These are phyloP conservation scores for Saccharum officinarum DNA, from an alignment of 176 grass and related monocot species.

Conservation along the genomic window DNA sequence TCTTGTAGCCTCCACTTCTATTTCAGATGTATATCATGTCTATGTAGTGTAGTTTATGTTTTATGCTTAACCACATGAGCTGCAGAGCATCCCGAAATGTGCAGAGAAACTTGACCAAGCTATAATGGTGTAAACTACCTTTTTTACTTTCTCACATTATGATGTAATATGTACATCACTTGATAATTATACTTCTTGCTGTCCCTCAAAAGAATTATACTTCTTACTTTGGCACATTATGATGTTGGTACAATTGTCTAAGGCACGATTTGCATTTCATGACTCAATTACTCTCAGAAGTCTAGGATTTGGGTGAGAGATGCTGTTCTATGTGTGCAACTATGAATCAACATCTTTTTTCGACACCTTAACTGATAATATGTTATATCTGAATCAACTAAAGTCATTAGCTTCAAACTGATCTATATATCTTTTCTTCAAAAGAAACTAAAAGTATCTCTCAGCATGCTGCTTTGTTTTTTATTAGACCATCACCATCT, in stretches of 20 bases:
- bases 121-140: neutral
- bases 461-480: neutral
- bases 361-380: neutral
- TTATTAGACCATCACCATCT: conserved; percentile 11
- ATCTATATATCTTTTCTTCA: neutral
- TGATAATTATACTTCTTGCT: neutral
- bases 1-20: neutral
- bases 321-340: neutral
- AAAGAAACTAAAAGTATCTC: neutral
- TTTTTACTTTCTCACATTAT: neutral
- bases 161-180: neutral
- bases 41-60: neutral
- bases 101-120: neutral
- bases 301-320: neutral
- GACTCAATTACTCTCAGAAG: neutral
- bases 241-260: neutral
- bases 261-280: neutral
- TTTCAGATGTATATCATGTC: neutral
- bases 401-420: neutral
- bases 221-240: neutral
- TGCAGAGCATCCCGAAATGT: neutral
- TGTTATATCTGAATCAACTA: neutral
- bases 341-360: neutral
- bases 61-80: neutral
- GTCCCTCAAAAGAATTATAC: too few relatives aligned